These are phyloP conservation scores for Coccinonectria pachysandricola DNA, from an alignment of 2,329 filamentous ascomycete genomes.

Conservation along the genomic window DNA sequence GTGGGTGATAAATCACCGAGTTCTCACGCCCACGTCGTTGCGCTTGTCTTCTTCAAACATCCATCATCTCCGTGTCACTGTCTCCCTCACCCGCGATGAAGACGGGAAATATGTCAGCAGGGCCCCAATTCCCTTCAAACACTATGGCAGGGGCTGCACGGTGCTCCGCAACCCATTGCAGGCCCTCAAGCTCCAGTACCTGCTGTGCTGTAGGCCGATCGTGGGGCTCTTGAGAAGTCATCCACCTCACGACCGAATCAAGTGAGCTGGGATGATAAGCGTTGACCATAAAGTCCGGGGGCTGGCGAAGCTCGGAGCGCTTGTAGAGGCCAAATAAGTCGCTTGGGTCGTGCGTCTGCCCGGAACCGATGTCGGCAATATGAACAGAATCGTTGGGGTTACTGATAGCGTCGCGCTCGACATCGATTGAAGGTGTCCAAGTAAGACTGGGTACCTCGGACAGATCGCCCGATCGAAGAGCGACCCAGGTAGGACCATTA, in stretches of 20 bases:
- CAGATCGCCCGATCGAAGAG: slow-evolving; percentile 79
- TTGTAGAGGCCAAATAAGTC: slow-evolving; percentile 35
- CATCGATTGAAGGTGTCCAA: slow-evolving; percentile 60
- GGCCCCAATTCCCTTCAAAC: slow-evolving; percentile 93
- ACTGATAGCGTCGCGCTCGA: slow-evolving; percentile 63
- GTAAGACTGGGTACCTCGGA: slow-evolving; percentile 82
- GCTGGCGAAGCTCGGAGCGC: slow-evolving; percentile 44
- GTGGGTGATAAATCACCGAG: slow-evolving; percentile 16
- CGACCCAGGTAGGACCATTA: slow-evolving; percentile 85
- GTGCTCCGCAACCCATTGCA: slow-evolving; percentile 69
- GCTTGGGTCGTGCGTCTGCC: slow-evolving; percentile 23
- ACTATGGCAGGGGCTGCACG: slow-evolving; percentile 84
- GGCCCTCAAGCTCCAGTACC: slow-evolving; percentile 60
- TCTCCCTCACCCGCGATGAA: slow-evolving; percentile 27
- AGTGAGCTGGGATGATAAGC: slow-evolving; percentile 61
- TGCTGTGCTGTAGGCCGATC: slow-evolving; percentile 66
- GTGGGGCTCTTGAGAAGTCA: slow-evolving; percentile 69
- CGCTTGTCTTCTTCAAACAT: slow-evolving; percentile 31
- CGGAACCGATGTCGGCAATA: slow-evolving; percentile 23
- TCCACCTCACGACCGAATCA: slow-evolving; percentile 74
- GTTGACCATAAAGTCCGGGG: slow-evolving; percentile 86
- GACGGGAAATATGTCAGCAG: slow-evolving; percentile 42
- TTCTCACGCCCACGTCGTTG: not conserved
- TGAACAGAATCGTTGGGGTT: slow-evolving; percentile 28
- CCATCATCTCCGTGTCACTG: slow-evolving; percentile 49